Evolutionary conservation across 2,329 filamentous ascomycete genomes (phyloP).

Genomic region (Monilinia fructicola): DNA sequence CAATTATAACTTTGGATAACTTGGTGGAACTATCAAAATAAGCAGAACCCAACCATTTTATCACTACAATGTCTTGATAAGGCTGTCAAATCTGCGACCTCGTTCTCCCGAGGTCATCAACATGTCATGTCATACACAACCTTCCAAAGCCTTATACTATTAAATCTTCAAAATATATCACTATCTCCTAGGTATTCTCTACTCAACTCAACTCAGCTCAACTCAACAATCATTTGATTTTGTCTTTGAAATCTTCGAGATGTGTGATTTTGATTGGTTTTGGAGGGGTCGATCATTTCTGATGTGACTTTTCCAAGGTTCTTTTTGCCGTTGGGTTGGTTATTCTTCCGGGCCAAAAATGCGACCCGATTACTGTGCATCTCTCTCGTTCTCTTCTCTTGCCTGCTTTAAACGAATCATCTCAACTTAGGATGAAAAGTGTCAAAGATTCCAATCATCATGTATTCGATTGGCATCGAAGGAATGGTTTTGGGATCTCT

Average conservation of each 20-base stretch:
- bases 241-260: not conserved
- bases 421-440: slow-evolving; percentile 1
- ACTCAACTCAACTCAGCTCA: too few relatives aligned
- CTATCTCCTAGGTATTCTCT: too few relatives aligned
- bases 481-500: slow-evolving; percentile 12
- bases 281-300: not conserved
- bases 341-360: slow-evolving; percentile 21
- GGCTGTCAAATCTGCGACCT: slow-evolving; percentile 28
- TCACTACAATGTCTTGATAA: slow-evolving; percentile 26
- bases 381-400: slow-evolving; percentile 1
- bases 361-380: slow-evolving; percentile 15
- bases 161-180: too few relatives aligned
- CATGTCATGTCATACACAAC: slow-evolving; percentile 8
- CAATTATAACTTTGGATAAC: slow-evolving; percentile 27
- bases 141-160: slow-evolving; percentile 27
- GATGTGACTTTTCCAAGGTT: not conserved
- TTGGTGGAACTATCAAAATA: slow-evolving; percentile 7
- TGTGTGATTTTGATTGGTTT: slow-evolving; percentile 14
- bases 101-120: not conserved
- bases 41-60: slow-evolving; percentile 27
- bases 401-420: slow-evolving; percentile 21
- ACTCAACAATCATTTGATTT: not conserved
- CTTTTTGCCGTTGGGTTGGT: not conserved
- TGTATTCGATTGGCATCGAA: slow-evolving; percentile 10
- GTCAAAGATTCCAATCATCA: slow-evolving; percentile 3